phyloP scores from a whole-genome alignment of 371 early-diverging fungal species.

The Apophysomyces elegans region DNA sequence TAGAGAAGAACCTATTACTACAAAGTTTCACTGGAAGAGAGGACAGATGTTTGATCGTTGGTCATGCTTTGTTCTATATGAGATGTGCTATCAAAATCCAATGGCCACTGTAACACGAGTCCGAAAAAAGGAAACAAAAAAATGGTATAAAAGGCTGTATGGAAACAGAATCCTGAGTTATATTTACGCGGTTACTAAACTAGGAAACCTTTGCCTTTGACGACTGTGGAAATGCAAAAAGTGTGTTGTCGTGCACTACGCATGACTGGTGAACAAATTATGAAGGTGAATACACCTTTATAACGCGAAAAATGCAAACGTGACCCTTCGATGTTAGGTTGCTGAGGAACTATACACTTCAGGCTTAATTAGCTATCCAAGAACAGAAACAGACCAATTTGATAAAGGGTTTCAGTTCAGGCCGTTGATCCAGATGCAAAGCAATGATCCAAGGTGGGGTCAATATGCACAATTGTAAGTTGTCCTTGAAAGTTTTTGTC shows the following conservation, averaged over 20 bases:
- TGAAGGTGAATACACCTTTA: constrained; percentile 62
- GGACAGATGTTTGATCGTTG: constrained; percentile 79
- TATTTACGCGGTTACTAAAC: background rate
- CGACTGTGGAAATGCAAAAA: constrained; percentile 97
- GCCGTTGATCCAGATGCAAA: constrained; percentile 70
- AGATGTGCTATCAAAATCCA: constrained; percentile 65
- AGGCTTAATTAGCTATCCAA: constrained; percentile 98
- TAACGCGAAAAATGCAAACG: background rate
- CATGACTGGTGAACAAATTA: constrained; percentile 82
- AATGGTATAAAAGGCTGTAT: constrained; percentile 63
- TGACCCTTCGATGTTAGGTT: constrained; percentile 41
- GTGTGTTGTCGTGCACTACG: constrained; percentile 72
- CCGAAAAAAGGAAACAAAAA: constrained; percentile 66
- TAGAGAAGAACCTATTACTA: constrained; percentile 38
- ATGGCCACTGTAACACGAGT: constrained; percentile 69
- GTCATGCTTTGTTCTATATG: constrained; percentile 73
- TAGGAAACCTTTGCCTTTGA: constrained; percentile 90
- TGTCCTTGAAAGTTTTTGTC: background rate
- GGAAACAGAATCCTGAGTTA: no score
- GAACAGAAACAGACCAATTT: constrained; percentile 99
- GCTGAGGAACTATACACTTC: constrained; percentile 87
- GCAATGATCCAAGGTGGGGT: constrained; percentile 66
- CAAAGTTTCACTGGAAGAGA: constrained; percentile 80
- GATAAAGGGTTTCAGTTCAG: constrained; percentile 77
- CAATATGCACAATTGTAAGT: constrained; percentile 66